These are phyloP conservation scores for Cydonia oblonga DNA, from an alignment of 331 rosid species.

Conservation along the genomic window DNA sequence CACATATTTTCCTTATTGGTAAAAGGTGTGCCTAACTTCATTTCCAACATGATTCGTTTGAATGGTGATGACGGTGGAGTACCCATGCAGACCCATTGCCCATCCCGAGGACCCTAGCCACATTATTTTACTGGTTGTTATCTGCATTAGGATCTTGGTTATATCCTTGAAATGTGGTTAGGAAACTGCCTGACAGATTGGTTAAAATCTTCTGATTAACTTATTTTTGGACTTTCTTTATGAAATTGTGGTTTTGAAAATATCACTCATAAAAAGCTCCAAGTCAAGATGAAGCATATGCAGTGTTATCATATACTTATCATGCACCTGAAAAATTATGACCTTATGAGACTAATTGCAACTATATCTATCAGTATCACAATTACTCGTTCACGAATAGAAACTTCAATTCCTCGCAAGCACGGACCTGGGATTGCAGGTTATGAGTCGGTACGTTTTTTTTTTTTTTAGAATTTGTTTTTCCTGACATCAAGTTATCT, in stretches of 20 bases:
- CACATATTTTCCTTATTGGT: slow-evolving; percentile 82
- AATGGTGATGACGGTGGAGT: too few relatives aligned
- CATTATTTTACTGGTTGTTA: neutral
- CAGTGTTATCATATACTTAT: neutral
- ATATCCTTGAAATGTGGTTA: neutral
- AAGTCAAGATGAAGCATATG: too few relatives aligned
- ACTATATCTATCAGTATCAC: slow-evolving; percentile 54
- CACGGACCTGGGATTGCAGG: slow-evolving; percentile 95
- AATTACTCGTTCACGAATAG: slow-evolving; percentile 78
- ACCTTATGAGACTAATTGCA: slow-evolving; percentile 7
- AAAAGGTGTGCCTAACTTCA: slow-evolving; percentile 48
- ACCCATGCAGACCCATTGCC: too few relatives aligned
- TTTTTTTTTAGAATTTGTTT: neutral
- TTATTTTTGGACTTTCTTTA: neutral
- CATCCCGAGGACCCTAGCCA: too few relatives aligned
- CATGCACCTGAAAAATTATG: neutral
- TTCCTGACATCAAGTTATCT: neutral
- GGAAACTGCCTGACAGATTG: neutral
- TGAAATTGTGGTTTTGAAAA: neutral
- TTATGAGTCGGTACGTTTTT: slow-evolving; percentile 60
- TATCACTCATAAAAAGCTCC: neutral
- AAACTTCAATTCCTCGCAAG: slow-evolving; percentile 94
- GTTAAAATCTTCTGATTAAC: neutral
- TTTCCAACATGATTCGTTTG: neutral
- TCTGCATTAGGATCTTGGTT: neutral